Conservation (phyloP, 805 yeast genomes). For the Myxozyma monticola region DNA sequence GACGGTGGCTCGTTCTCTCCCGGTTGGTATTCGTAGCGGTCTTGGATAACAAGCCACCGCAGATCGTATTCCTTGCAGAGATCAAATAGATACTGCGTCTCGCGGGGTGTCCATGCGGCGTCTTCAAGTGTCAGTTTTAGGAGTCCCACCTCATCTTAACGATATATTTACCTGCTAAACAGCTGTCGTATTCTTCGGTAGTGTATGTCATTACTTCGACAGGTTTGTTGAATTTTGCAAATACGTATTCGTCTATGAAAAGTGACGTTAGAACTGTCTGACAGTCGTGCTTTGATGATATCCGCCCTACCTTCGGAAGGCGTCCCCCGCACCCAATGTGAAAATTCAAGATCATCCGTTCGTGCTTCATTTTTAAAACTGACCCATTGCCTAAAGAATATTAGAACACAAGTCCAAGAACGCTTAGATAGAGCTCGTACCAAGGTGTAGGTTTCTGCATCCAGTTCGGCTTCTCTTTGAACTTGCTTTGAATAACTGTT, state of each 20-base stretch:
- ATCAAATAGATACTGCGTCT: slow-evolving; percentile 76
- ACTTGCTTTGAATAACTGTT: slow-evolving; percentile 53
- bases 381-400: slow-evolving; percentile 45
- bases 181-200: slow-evolving; percentile 56
- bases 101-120: slow-evolving; percentile 68
- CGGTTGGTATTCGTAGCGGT: slow-evolving; percentile 50
- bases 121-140: slow-evolving; percentile 43
- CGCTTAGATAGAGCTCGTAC: slow-evolving; percentile 39
- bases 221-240: slow-evolving; percentile 70
- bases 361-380: slow-evolving; percentile 60
- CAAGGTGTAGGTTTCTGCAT: slow-evolving; percentile 75
- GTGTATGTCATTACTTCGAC: slow-evolving; percentile 70
- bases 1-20: slow-evolving; percentile 28
- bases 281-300: not conserved
- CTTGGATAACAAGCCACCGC: slow-evolving; percentile 68
- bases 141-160: not conserved
- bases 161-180: slow-evolving; percentile 17
- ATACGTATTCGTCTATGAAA: slow-evolving; percentile 53
- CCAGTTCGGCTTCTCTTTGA: slow-evolving; percentile 64
- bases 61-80: slow-evolving; percentile 55
- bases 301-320: slow-evolving; percentile 15
- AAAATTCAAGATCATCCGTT: slow-evolving; percentile 52
- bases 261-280: not conserved
- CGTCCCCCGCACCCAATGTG: slow-evolving; percentile 87
- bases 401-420: not conserved